Conservation (phyloP, 352 stramenopile genomes). For the Phytophthora cactorum region DNA sequence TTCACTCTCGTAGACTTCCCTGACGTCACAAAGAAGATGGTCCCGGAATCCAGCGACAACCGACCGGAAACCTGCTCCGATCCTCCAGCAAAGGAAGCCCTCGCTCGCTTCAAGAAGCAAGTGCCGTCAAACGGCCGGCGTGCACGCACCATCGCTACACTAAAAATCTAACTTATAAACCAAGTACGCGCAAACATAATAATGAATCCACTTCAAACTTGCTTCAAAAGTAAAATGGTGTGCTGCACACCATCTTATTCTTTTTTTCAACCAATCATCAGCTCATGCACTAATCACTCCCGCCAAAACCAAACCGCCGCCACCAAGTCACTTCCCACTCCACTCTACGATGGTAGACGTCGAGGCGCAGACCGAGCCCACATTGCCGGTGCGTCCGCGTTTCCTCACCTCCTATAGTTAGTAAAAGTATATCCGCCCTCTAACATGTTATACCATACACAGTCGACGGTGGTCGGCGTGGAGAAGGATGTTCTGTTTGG, state of each 20-base stretch:
- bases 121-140: constrained; percentile 51
- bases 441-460: not conserved
- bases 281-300: constrained; percentile 8
- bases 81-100: constrained; percentile 27
- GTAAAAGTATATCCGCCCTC: not conserved
- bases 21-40: constrained; percentile 13
- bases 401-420: not conserved
- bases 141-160: constrained; percentile 2
- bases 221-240: not conserved
- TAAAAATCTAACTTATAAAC: constrained; percentile 20
- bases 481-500: constrained; percentile 33
- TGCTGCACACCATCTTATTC: constrained; percentile 15
- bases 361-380: constrained; percentile 30
- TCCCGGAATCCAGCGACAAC: constrained; percentile 29
- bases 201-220: constrained; percentile 1
- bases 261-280: constrained; percentile 31
- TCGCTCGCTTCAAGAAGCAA: constrained; percentile 60
- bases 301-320: constrained; percentile 11
- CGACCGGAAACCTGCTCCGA: constrained; percentile 11
- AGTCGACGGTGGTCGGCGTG: constrained; percentile 29
- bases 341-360: constrained; percentile 27
- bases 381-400: constrained; percentile 12
- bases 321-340: constrained; percentile 4
- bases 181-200: too few species aligned
- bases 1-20: constrained; percentile 23